Conservation (phyloP, 345 rosid species). For the Eucalyptus sideroxylon region DNA sequence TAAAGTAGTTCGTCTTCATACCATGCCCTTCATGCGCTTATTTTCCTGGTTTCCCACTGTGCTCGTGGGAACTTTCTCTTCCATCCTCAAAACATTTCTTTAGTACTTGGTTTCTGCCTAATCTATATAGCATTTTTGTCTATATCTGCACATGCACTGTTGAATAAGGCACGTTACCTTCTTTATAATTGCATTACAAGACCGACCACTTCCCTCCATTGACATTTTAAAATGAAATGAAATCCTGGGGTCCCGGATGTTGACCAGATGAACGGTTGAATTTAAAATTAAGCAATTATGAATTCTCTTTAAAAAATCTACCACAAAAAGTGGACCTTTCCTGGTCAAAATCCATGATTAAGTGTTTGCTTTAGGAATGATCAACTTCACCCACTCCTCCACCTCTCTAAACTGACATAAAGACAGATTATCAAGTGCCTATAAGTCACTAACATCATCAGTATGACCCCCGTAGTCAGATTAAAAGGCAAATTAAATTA, state of each 20-base stretch:
- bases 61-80: neutral
- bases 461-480: neutral
- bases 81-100: neutral
- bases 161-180: conserved; percentile 20
- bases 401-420: conserved; percentile 20
- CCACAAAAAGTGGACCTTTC: conserved; percentile 10
- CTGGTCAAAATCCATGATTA: conserved; percentile 33
- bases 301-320: neutral
- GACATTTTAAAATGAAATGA: conserved; percentile 22
- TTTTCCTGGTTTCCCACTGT: neutral
- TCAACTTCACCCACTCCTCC: conserved; percentile 14
- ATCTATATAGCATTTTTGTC: neutral
- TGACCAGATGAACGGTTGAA: conserved; percentile 25
- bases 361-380: conserved; percentile 14
- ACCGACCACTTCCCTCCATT: conserved; percentile 22
- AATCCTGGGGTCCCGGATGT: conserved; percentile 21
- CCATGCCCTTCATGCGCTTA: neutral
- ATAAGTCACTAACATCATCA: neutral
- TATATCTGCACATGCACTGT: neutral
- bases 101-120: neutral
- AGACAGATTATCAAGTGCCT: neutral
- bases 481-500: neutral
- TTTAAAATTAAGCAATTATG: neutral
- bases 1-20: neutral
- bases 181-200: conserved; percentile 40